Evolutionary conservation across 2,329 filamentous ascomycete genomes (phyloP).

Genomic region (Erysiphe neolycopersici): DNA sequence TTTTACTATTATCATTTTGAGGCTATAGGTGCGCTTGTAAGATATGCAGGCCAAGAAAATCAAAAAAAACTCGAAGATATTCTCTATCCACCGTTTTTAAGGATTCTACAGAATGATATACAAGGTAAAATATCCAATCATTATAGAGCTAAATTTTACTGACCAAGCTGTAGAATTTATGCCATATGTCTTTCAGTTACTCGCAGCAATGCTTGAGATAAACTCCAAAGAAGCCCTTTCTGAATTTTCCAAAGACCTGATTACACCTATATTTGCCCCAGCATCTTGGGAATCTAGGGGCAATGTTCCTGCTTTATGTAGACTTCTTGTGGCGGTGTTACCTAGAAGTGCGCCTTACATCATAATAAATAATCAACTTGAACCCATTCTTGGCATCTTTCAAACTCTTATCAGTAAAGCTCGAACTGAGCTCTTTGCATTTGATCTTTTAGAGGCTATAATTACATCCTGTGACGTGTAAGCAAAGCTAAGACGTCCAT

Average conservation of each 20-base stretch:
- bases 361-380: constrained; percentile 51
- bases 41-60: constrained; percentile 39
- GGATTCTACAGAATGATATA: constrained; percentile 56
- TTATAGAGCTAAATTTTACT: constrained; percentile 6
- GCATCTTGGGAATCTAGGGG: constrained; percentile 73
- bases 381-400: constrained; percentile 82
- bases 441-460: constrained; percentile 60
- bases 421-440: constrained; percentile 42
- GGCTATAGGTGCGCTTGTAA: constrained; percentile 67
- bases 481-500: constrained; percentile 15
- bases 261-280: constrained; percentile 56
- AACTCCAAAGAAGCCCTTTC: constrained; percentile 58
- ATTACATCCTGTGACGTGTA: constrained; percentile 44
- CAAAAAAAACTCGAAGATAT: constrained; percentile 51
- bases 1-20: constrained; percentile 99
- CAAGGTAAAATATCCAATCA: constrained; percentile 26
- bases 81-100: constrained; percentile 61
- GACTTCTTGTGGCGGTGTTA: constrained; percentile 63
- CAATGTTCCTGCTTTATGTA: constrained; percentile 74
- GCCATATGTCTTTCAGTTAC: constrained; percentile 88
- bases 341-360: constrained; percentile 50
- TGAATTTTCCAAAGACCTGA: constrained; percentile 52
- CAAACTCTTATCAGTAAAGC: constrained; percentile 48
- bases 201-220: constrained; percentile 69
- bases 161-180: constrained; percentile 44